phyloP scores from a whole-genome alignment of 148 eudicot genomes.

The Diospyros kaki region DNA sequence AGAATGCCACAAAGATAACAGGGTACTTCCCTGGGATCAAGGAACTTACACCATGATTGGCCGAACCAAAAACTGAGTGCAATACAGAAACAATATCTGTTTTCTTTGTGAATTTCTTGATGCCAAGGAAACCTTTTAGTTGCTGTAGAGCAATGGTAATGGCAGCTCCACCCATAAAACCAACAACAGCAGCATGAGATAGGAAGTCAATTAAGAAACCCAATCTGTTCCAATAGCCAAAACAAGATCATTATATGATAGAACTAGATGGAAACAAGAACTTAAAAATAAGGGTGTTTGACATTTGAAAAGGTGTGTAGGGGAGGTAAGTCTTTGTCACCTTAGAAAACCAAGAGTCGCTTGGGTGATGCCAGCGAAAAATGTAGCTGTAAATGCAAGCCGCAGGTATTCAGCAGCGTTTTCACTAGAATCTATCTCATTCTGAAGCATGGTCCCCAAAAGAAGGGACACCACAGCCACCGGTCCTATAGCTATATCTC shows the following conservation, averaged over 20 bases:
- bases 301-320: not conserved
- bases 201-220: slow-evolving; percentile 76
- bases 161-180: slow-evolving; percentile 86
- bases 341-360: slow-evolving; percentile 61
- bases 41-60: slow-evolving; percentile 49
- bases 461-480: slow-evolving; percentile 76
- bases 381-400: slow-evolving; percentile 67
- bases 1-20: too few species aligned
- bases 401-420: slow-evolving; percentile 43
- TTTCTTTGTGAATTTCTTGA: slow-evolving; percentile 52
- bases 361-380: slow-evolving; percentile 70
- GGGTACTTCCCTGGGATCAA: too few species aligned
- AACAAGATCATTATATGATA: not conserved
- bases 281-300: not conserved
- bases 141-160: slow-evolving; percentile 73
- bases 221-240: slow-evolving; percentile 35
- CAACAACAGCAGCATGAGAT: slow-evolving; percentile 73
- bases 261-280: not conserved
- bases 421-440: slow-evolving; percentile 46
- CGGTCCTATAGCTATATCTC: slow-evolving; percentile 88
- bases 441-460: slow-evolving; percentile 47
- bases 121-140: slow-evolving; percentile 69
- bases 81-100: slow-evolving; percentile 58
- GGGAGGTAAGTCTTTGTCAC: slow-evolving; percentile 19
- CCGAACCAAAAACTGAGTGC: slow-evolving; percentile 39